These are phyloP conservation scores for Avena atlantica DNA, from an alignment of 176 grass and related monocot species.

Conservation along the genomic window DNA sequence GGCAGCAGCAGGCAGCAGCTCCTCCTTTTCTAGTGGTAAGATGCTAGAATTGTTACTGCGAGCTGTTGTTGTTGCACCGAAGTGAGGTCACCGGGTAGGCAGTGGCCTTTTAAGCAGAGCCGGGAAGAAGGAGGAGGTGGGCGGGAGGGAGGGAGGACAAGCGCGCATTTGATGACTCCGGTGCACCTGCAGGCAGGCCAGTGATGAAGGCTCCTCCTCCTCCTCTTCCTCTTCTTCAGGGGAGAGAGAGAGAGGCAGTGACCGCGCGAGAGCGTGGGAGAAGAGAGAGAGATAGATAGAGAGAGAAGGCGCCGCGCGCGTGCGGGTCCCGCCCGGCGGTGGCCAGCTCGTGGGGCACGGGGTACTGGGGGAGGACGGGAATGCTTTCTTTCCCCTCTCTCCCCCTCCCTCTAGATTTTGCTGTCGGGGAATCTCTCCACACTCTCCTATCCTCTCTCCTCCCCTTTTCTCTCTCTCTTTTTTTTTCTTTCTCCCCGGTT, in stretches of 20 bases:
- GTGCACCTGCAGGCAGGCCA: not conserved
- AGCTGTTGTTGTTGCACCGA: not conserved
- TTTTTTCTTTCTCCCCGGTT: not conserved
- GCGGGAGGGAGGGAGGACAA: not conserved
- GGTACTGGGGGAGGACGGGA: not conserved
- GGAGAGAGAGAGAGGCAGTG: not conserved
- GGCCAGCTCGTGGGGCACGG: constrained; percentile 51
- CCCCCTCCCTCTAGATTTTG: constrained; percentile 63
- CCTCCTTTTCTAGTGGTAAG: not conserved
- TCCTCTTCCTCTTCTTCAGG: not conserved
- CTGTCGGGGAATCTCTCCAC: constrained; percentile 84
- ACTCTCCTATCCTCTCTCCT: not conserved
- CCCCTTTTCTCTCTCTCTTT: not conserved
- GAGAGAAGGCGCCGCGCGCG: not conserved
- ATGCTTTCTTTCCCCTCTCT: constrained; percentile 38
- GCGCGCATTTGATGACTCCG: constrained; percentile 2
- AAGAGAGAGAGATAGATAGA: not conserved
- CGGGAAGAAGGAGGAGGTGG: not conserved
- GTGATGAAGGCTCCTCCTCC: constrained; percentile 11
- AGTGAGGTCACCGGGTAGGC: not conserved
- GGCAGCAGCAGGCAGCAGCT: not conserved
- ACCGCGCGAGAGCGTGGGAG: not conserved
- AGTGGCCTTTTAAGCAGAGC: constrained; percentile 22
- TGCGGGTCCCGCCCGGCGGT: constrained; percentile 38
- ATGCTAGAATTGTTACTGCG: not conserved